phyloP scores from a whole-genome alignment of 2,329 filamentous ascomycete genomes.

The Pyrenochaeta sp. region DNA sequence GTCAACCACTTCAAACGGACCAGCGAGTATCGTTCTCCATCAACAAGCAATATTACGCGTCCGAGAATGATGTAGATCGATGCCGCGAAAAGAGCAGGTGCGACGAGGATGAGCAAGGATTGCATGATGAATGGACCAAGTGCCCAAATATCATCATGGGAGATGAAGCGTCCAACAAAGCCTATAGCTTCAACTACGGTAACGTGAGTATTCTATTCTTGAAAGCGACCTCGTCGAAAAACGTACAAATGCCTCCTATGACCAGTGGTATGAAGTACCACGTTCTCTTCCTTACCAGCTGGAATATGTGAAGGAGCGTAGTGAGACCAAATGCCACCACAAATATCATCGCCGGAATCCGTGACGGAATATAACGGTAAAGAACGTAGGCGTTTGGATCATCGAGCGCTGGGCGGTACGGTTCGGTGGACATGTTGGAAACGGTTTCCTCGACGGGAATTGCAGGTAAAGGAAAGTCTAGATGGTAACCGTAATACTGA shows the following conservation, averaged over 20 bases:
- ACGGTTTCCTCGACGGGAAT: background rate
- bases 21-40: conserved; percentile 49
- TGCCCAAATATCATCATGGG: conserved; percentile 46
- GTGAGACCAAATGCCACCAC: conserved; percentile 53
- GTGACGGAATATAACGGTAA: conserved; percentile 52
- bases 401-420: conserved; percentile 19
- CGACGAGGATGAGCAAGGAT: conserved; percentile 53
- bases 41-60: conserved; percentile 51
- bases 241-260: conserved; percentile 58
- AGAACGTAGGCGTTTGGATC: conserved; percentile 19
- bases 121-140: conserved; percentile 54
- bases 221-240: background rate
- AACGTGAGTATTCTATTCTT: background rate
- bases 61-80: conserved; percentile 59
- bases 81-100: conserved; percentile 57
- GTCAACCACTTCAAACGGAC: conserved; percentile 53
- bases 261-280: conserved; percentile 62
- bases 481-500: too few species aligned
- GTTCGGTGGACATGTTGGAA: conserved; percentile 6
- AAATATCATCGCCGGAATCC: conserved; percentile 57
- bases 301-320: conserved; percentile 52
- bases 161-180: conserved; percentile 57
- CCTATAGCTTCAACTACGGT: conserved; percentile 58
- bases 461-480: too few species aligned
- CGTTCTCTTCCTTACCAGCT: conserved; percentile 52